phyloP scores from a whole-genome alignment of 164 flowering plant species.

The Echeveria elegans region DNA sequence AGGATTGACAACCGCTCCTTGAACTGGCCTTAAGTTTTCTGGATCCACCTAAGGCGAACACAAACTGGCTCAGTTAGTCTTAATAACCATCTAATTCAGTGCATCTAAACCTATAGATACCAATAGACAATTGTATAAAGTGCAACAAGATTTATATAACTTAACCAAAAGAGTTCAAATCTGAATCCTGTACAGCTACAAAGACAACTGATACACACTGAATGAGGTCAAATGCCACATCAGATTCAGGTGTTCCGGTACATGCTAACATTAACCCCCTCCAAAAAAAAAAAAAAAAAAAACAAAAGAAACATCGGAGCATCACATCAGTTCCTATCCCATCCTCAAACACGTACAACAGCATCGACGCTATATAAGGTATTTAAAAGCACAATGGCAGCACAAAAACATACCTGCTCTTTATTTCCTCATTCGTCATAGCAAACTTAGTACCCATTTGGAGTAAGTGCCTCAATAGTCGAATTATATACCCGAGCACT shows the following conservation, averaged over 20 bases:
- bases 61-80: background rate
- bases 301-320: background rate
- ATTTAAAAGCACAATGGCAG: background rate
- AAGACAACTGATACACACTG: background rate
- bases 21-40: slow-evolving; percentile 61
- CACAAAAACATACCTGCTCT: slow-evolving; percentile 68
- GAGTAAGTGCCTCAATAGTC: slow-evolving; percentile 62
- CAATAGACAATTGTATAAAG: background rate
- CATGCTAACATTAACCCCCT: too few species aligned
- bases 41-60: slow-evolving; percentile 74
- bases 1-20: slow-evolving; percentile 50
- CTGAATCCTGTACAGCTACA: background rate
- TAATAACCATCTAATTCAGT: background rate
- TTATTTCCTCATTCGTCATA: slow-evolving; percentile 87
- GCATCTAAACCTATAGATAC: background rate
- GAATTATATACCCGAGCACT: slow-evolving; percentile 88
- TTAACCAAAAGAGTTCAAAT: too few species aligned
- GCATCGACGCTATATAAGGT: background rate
- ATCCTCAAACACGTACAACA: background rate
- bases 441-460: slow-evolving; percentile 68
- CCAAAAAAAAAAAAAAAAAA: too few species aligned
- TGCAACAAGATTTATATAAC: too few species aligned
- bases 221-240: background rate
- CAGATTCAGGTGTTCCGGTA: background rate
- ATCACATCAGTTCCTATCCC: background rate